phyloP scores from a whole-genome alignment of 2,329 filamentous ascomycete species.

The Diatrype stigma region DNA sequence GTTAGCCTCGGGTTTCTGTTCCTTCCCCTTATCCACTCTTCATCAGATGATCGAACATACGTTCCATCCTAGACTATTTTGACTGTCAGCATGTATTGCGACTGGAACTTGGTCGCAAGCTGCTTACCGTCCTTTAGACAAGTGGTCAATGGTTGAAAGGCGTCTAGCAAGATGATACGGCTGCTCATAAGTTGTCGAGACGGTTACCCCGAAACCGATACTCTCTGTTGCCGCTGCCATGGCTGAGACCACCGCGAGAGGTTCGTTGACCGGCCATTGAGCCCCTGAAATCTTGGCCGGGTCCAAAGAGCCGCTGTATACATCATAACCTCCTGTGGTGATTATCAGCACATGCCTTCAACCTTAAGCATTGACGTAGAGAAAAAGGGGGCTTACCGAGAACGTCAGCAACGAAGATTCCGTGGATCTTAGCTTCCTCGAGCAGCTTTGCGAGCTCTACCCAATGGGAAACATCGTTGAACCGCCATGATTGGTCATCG shows the following conservation, averaged over 20 bases:
- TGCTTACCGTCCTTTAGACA: slow-evolving; percentile 55
- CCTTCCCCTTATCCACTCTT: fast-evolving
- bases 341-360: background rate
- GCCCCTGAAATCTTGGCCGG: slow-evolving; percentile 59
- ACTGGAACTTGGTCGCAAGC: background rate
- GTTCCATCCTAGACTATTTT: slow-evolving; percentile 49
- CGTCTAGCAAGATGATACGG: slow-evolving; percentile 65
- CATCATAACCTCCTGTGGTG: slow-evolving; percentile 58
- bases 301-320: slow-evolving; percentile 58
- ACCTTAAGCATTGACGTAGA: background rate
- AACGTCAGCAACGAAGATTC: slow-evolving; percentile 62
- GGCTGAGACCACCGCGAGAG: slow-evolving; percentile 58
- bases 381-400: slow-evolving; percentile 31
- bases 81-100: background rate
- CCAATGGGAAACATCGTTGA: slow-evolving; percentile 60
- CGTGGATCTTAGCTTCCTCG: slow-evolving; percentile 60
- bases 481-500: slow-evolving; percentile 52
- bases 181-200: slow-evolving; percentile 66
- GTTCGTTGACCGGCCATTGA: slow-evolving; percentile 70
- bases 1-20: slow-evolving; percentile 13
- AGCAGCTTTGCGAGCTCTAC: slow-evolving; percentile 59
- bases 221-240: slow-evolving; percentile 67
- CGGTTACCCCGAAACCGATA: slow-evolving; percentile 66
- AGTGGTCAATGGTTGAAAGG: slow-evolving; percentile 63
- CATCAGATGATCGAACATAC: slow-evolving; percentile 26